Conservation (phyloP, 73 alveolate species). For the Blepharisma stoltei region DNA sequence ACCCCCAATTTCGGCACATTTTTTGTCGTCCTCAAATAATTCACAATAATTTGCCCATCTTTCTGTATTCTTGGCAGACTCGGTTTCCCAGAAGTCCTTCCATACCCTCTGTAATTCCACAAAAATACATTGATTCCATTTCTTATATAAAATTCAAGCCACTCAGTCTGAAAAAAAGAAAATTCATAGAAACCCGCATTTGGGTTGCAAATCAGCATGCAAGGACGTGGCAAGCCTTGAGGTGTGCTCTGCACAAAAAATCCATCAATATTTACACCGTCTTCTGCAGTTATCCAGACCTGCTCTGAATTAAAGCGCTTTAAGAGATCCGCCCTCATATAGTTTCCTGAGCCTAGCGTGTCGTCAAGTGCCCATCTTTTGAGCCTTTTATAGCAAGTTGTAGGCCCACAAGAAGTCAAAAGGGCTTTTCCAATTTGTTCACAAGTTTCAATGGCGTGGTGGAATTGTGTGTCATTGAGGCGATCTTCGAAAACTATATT, state of each 20-base stretch:
- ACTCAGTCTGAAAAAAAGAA: constrained; percentile 60
- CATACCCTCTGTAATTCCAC: constrained; percentile 89
- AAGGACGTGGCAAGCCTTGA: not conserved
- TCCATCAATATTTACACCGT: not conserved
- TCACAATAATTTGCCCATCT: constrained; percentile 61
- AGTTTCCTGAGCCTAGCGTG: not conserved
- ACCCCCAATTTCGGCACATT: constrained; percentile 43
- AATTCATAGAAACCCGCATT: not conserved
- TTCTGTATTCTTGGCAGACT: constrained; percentile 34
- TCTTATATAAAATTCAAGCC: constrained; percentile 70
- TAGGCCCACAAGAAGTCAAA: not conserved
- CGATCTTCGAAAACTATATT: not conserved
- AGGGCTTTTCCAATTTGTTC: not conserved
- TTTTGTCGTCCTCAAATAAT: constrained; percentile 41
- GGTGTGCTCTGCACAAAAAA: not conserved
- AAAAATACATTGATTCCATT: constrained; percentile 66
- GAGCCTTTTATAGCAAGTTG: not conserved
- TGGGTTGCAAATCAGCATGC: not conserved
- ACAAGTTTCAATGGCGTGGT: not conserved
- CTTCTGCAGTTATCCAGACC: not conserved
- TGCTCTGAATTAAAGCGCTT: not conserved
- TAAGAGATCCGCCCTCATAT: not conserved
- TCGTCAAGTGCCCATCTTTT: not conserved
- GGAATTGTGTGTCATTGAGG: not conserved
- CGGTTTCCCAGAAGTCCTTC: constrained; percentile 74